Evolutionary conservation across 1,284 basidiomycete species (phyloP).

Genomic region (Leccinum ponderosum): DNA sequence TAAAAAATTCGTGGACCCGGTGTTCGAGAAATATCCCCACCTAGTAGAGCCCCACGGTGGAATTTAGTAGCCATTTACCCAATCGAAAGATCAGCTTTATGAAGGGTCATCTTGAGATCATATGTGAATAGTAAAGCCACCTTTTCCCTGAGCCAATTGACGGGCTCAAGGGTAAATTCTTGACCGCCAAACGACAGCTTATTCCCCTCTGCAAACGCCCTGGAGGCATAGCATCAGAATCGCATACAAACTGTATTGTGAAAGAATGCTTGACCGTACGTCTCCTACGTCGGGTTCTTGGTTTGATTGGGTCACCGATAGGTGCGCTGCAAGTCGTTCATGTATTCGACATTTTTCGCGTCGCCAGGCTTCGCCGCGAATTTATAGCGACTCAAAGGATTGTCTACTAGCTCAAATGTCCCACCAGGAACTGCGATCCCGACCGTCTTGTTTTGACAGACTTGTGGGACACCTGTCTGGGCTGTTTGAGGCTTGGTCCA

Average conservation of each 20-base stretch:
- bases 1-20: background rate
- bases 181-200: background rate
- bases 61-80: background rate
- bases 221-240: background rate
- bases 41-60: background rate
- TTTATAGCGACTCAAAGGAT: slow-evolving; percentile 20
- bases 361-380: slow-evolving; percentile 4
- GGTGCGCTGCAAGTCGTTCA: slow-evolving; percentile 13
- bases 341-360: slow-evolving; percentile 2
- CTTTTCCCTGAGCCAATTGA: slow-evolving; percentile 15
- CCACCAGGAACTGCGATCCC: slow-evolving; percentile 2
- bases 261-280: slow-evolving; percentile 9
- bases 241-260: background rate
- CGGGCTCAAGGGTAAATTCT: background rate
- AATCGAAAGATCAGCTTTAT: slow-evolving; percentile 1
- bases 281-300: slow-evolving; percentile 7
- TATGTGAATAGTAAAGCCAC: slow-evolving; percentile 13
- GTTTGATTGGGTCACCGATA: background rate
- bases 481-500: slow-evolving; percentile 13
- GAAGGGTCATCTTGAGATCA: slow-evolving; percentile 9
- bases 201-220: slow-evolving; percentile 10
- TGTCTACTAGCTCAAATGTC: background rate
- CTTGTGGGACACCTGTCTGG: slow-evolving; percentile 8
- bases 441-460: slow-evolving; percentile 4
- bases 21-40: slow-evolving; percentile 20